Evolutionary conservation across 169 alveolate species (phyloP), one percentile per base, ranked within the genome.

Genomic region (Babesia ovata): DNA sequence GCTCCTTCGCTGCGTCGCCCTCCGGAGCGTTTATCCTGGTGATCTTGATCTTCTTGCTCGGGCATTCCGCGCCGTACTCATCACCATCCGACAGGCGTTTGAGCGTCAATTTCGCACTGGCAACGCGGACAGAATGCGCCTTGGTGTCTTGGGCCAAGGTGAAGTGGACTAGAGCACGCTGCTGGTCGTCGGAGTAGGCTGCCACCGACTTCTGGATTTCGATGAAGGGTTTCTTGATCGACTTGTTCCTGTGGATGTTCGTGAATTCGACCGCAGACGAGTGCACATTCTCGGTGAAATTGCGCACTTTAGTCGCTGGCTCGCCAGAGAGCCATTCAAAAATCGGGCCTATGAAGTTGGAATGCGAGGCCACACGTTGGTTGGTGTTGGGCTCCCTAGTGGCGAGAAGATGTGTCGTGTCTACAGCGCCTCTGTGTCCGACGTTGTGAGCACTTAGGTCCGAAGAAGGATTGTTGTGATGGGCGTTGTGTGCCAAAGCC

Each of bases 121-220:
- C 70, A 16, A 65, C 70, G 26, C 3, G 46, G 19, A 28, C 45
- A 11, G 56, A 12, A 0, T 65, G 63, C 29, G 24, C 42, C 26
- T 26, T 8, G 17, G 42, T 33, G 39, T n/a, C 75, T 26, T 10
- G 33, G 6, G 44, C 65, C n/a, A 28, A n/a, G 39, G 26, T 53
- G 77, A 79, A 79, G 71, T 79, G 87, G 50, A 79, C 21, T 22
- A 70, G 44, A 24, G 75, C 61, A 29, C 57, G 57, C 54, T 79
- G 71, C 63, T 57, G 61, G 67, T 70, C 70, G 49, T 28, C 65
- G 29, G 29, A 33, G 65, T 33, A 65, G 28, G 58, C 21, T 28
- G 63, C 57, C 2, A 33, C 33, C 42, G 87, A 56, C 56, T 48
- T 44, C 70, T 79, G 87, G 49, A 60, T 42, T 54, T 79, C 81